A percentile compares a stretch with the other conserved stretches of the same genome.
phyloP scores from a whole-genome alignment of 257 asterid genomes.

The Linderniella brevidens region DNA sequence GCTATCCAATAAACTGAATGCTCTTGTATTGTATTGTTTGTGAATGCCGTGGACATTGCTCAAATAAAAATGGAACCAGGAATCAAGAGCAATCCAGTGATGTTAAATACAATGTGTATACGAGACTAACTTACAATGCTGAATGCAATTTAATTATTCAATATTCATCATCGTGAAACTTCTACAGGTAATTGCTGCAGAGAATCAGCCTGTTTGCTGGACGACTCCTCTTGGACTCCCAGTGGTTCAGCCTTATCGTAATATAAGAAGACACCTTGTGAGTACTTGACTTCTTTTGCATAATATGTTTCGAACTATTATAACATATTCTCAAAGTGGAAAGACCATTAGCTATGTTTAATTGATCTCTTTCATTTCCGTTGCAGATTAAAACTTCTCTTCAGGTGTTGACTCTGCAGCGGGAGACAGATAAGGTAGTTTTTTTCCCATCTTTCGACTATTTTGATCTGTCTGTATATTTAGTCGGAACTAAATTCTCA shows the following conservation, averaged over 20 bases:
- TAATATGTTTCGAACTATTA: no score
- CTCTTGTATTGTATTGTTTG: no score
- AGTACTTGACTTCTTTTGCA: constrained; percentile 16
- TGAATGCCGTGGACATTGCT: no score
- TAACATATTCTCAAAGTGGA: no score
- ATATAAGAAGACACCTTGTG: constrained; percentile 53
- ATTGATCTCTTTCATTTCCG: constrained; percentile 8
- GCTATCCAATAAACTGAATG: no score
- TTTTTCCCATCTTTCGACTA: constrained; percentile 1
- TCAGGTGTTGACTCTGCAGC: constrained; percentile 67
- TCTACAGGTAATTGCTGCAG: constrained; percentile 69
- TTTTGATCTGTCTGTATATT: no score
- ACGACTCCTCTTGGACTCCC: constrained; percentile 99
- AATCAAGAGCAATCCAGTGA: no score
- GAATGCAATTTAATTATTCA: background rate
- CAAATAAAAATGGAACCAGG: no score
- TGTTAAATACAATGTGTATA: no score
- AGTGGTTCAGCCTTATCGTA: constrained; percentile 94
- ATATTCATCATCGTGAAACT: constrained; percentile 10
- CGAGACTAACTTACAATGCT: no score
- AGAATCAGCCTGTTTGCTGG: constrained; percentile 85
- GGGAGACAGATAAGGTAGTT: constrained; percentile 69
- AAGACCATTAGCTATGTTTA: background rate
- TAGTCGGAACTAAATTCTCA: no score
- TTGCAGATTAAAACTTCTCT: constrained; percentile 90